Evolutionary conservation across 2,329 filamentous ascomycete genomes (phyloP).

Genomic region (Colletotrichum tropicale): DNA sequence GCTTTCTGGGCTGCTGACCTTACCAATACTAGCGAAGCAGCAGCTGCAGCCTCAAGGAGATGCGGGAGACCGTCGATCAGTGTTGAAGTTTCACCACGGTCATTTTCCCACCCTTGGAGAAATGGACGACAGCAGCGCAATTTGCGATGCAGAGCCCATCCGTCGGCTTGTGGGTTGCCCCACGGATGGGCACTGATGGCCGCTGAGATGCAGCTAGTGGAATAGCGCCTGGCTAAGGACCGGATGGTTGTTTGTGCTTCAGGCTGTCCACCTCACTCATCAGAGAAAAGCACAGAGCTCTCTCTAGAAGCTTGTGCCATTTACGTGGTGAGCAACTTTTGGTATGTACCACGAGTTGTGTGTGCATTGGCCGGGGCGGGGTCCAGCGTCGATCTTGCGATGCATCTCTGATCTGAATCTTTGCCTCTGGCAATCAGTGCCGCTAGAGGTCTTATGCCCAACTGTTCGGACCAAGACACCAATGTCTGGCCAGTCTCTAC

Average conservation of each 20-base stretch:
- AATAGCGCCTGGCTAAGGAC: neutral
- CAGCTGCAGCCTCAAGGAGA: neutral
- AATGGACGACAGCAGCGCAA: neutral
- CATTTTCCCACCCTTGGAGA: neutral
- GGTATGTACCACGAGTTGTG: neutral
- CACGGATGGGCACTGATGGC: constrained; percentile 14
- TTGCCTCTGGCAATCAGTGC: neutral
- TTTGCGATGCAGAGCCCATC: constrained; percentile 4
- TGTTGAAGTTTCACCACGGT: constrained; percentile 11
- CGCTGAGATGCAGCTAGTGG: constrained; percentile 9
- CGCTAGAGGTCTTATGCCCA: neutral
- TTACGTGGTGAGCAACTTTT: neutral
- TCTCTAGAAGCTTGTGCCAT: neutral
- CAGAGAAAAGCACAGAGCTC: neutral
- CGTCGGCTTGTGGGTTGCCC: constrained; percentile 6
- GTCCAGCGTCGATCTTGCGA: neutral
- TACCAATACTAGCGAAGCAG: neutral
- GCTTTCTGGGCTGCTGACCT: neutral
- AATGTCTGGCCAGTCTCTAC: neutral
- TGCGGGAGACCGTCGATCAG: neutral
- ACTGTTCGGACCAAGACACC: neutral
- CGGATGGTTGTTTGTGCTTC: constrained; percentile 5
- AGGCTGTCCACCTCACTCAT: neutral
- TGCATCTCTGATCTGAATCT: neutral
- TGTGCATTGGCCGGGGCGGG: neutral